These are phyloP conservation scores for Penicillium canescens DNA, from an alignment of 495 filamentous ascomycete genomes.

Conservation along the genomic window DNA sequence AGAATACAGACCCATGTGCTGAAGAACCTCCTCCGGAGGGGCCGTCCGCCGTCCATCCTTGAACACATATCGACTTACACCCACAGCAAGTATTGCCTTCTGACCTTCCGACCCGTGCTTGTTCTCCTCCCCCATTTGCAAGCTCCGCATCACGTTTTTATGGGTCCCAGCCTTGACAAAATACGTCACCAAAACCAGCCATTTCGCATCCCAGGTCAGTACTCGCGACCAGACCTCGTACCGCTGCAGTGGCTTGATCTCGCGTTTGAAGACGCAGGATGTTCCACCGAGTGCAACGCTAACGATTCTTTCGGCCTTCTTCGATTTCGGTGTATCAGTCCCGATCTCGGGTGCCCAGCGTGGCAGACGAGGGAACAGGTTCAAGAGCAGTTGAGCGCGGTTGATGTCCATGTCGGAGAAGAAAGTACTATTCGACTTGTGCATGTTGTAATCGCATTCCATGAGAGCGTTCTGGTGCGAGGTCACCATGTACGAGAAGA, in stretches of 20 bases:
- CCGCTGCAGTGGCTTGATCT: constrained; percentile 66
- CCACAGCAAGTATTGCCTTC: constrained; percentile 14
- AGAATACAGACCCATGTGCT: too few relatives aligned
- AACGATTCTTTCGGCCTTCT: constrained; percentile 33
- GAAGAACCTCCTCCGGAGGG: constrained; percentile 58
- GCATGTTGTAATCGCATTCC: constrained; percentile 80
- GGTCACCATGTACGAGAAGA: too few relatives aligned
- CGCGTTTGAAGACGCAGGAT: constrained; percentile 63
- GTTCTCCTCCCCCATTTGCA: too few relatives aligned
- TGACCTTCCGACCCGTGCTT: background rate
- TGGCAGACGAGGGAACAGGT: constrained; percentile 39
- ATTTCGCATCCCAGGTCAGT: constrained; percentile 72
- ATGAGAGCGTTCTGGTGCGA: constrained; percentile 9
- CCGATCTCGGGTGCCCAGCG: constrained; percentile 35
- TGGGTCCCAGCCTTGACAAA: constrained; percentile 46
- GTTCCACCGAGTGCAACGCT: constrained; percentile 66
- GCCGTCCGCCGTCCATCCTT: constrained; percentile 73
- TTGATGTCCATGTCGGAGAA: constrained; percentile 77
- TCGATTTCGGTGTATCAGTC: constrained; percentile 15
- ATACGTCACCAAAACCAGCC: constrained; percentile 65
- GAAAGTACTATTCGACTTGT: constrained; percentile 85
- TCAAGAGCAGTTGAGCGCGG: constrained; percentile 60
- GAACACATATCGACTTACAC: constrained; percentile 66
- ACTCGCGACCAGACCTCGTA: constrained; percentile 76
- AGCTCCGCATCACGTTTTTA: background rate